phyloP scores from a whole-genome alignment of 768 basidiomycete genomes.

The Mycena haematopus region DNA sequence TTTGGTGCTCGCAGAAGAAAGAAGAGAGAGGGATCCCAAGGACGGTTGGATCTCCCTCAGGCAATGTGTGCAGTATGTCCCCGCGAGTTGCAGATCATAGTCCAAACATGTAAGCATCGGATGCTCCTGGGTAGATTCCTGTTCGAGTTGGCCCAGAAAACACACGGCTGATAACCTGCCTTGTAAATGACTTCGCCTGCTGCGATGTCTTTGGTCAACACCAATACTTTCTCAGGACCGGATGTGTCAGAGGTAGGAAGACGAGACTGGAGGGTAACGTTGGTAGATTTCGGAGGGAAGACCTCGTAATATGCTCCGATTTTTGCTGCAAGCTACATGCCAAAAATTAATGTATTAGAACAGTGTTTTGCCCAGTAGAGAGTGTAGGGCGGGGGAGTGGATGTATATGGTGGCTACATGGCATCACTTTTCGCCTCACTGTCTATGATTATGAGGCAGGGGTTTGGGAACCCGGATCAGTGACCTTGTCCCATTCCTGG shows the following conservation, averaged over 20 bases:
- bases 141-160: neutral
- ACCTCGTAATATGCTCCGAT: conserved; percentile 68
- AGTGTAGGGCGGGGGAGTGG: conserved; percentile 19
- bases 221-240: conserved; percentile 57
- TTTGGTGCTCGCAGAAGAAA: conserved; percentile 57
- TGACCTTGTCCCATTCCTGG: conserved; percentile 90
- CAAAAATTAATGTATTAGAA: conserved; percentile 31
- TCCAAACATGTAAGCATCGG: conserved; percentile 78
- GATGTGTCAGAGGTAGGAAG: conserved; percentile 31
- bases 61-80: conserved; percentile 78
- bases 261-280: conserved; percentile 64
- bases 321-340: conserved; percentile 15
- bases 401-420: conserved; percentile 29
- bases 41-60: conserved; percentile 61
- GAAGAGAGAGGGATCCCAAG: conserved; percentile 44
- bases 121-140: conserved; percentile 59
- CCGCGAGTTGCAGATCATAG: conserved; percentile 68
- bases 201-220: conserved; percentile 70
- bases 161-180: conserved; percentile 42
- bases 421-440: conserved; percentile 25
- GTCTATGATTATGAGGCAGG: conserved; percentile 42
- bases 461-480: conserved; percentile 70
- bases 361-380: conserved; percentile 22
- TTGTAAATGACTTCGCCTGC: conserved; percentile 81
- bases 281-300: conserved; percentile 78